phyloP scores from a whole-genome alignment of 139 green algal species.

The Chlorella sp. region DNA sequence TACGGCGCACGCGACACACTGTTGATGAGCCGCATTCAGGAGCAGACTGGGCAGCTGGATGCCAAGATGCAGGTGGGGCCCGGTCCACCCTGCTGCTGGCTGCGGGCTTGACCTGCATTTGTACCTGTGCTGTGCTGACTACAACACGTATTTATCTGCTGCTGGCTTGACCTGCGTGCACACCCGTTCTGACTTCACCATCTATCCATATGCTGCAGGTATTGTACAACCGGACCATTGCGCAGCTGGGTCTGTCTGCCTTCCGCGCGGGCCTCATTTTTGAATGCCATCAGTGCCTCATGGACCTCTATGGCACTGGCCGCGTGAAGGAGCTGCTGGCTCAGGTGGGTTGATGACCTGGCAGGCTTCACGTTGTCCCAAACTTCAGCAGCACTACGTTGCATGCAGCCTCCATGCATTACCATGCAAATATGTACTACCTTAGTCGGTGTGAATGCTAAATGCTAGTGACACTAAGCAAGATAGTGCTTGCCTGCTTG shows the following conservation, averaged over 20 bases:
- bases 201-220: constrained; percentile 79
- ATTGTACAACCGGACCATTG: constrained; percentile 97
- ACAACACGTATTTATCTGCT: neutral
- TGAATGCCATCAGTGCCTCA: constrained; percentile 92
- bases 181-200: no score
- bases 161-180: no score
- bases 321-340: constrained; percentile 98
- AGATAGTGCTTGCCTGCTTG: neutral
- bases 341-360: constrained; percentile 57
- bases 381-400: no score
- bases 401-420: no score
- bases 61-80: constrained; percentile 56
- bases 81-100: no score
- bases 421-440: no score
- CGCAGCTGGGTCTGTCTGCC: constrained; percentile 94
- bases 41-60: constrained; percentile 70
- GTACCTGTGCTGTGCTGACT: no score
- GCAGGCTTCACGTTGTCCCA: no score
- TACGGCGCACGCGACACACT: constrained; percentile 93
- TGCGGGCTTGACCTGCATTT: no score
- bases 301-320: constrained; percentile 93
- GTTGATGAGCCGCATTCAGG: constrained; percentile 96
- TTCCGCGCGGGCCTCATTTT: constrained; percentile 91
- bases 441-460: no score
- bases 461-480: no score